phyloP scores from a whole-genome alignment of 148 eudicot genomes.

The Camellia sinensis region DNA sequence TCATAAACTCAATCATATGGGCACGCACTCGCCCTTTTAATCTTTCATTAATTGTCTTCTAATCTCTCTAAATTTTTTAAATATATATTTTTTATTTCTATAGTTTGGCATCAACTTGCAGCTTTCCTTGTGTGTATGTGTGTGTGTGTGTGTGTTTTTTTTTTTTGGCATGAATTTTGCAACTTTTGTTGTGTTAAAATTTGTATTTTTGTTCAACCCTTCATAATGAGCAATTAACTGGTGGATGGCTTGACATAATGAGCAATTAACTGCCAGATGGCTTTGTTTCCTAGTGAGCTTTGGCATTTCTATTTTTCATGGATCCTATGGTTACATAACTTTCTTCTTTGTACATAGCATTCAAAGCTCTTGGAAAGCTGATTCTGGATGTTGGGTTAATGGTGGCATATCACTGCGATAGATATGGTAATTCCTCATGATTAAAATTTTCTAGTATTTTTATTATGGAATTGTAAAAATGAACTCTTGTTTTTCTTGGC shows the following conservation, averaged over 20 bases:
- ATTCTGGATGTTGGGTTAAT: conserved; percentile 82
- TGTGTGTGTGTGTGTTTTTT: too few species aligned
- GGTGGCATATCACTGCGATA: conserved; percentile 90
- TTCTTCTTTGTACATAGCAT: conserved; percentile 45
- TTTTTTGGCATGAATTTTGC: too few species aligned
- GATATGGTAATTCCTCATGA: conserved; percentile 48
- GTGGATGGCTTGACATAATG: not conserved
- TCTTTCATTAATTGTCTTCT: not conserved
- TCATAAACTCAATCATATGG: not conserved
- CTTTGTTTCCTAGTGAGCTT: not conserved
- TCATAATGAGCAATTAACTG: not conserved
- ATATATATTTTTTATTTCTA: not conserved
- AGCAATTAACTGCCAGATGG: not conserved
- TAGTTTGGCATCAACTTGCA: not conserved
- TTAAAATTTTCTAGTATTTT: not conserved
- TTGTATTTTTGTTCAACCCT: not conserved
- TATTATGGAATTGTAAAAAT: not conserved
- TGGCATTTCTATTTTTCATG: conserved; percentile 7
- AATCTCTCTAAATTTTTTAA: not conserved
- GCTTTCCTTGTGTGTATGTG: not conserved
- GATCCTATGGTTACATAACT: not conserved
- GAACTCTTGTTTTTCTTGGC: not conserved
- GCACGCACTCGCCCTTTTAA: not conserved
- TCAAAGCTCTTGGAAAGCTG: conserved; percentile 87
- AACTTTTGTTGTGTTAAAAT: not conserved